A percentile compares a stretch with the other conserved stretches of the same genome.
phyloP scores from a whole-genome alignment of 768 basidiomycete species.

The Infundibulicybe gibba region DNA sequence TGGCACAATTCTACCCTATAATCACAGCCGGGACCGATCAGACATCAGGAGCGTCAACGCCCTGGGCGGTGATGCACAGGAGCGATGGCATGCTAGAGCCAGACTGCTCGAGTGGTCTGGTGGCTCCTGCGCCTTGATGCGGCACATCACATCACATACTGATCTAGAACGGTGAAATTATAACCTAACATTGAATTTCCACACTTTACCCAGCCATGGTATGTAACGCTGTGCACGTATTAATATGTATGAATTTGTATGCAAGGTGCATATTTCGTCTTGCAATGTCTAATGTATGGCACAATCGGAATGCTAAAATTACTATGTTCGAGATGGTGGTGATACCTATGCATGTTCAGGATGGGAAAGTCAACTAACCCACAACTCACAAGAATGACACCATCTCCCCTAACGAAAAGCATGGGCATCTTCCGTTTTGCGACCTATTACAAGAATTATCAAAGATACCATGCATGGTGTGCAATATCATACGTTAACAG shows the following conservation, averaged over 20 bases:
- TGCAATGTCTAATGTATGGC: background rate
- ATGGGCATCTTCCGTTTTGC: constrained; percentile 95
- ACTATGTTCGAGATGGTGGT: constrained; percentile 70
- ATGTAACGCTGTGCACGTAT: too few species aligned
- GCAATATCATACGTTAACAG: constrained; percentile 54
- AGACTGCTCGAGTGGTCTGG: background rate
- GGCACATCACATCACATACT: too few species aligned
- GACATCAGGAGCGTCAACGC: constrained; percentile 20
- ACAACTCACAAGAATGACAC: constrained; percentile 82
- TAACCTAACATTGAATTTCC: too few species aligned
- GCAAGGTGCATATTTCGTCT: background rate
- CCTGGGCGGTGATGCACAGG: constrained; percentile 18
- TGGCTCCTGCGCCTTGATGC: background rate
- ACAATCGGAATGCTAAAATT: too few species aligned
- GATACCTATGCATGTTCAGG: constrained; percentile 51
- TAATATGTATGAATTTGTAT: background rate
- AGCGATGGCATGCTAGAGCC: constrained; percentile 3
- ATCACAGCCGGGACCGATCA: constrained; percentile 7
- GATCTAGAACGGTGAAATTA: too few species aligned
- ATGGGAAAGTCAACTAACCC: background rate
- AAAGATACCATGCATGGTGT: constrained; percentile 1
- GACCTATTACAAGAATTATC: constrained; percentile 44
- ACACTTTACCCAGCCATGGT: too few species aligned
- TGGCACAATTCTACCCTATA: constrained; percentile 10
- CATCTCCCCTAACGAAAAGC: constrained; percentile 97